Conservation (phyloP, 164 flowering plant genomes). For the Malania oleifera region DNA sequence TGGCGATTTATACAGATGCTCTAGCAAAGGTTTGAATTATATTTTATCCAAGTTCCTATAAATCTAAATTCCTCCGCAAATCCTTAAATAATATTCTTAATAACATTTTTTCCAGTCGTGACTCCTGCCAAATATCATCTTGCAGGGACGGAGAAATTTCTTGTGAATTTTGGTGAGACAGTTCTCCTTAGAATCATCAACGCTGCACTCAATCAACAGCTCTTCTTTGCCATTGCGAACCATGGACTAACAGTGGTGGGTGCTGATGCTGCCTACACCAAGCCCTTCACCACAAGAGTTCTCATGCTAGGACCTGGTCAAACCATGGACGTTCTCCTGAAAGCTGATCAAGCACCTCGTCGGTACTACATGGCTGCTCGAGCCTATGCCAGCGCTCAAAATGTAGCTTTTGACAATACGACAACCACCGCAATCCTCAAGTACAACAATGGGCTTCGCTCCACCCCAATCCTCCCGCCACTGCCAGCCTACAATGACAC, state of each 20-base stretch:
- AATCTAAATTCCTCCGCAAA: too few species aligned
- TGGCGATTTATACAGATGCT: slow-evolving; percentile 61
- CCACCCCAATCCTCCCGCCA: slow-evolving; percentile 36
- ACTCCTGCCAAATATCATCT: background rate
- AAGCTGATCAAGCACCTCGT: slow-evolving; percentile 69
- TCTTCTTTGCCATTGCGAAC: slow-evolving; percentile 54
- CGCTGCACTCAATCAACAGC: slow-evolving; percentile 63
- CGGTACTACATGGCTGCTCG: slow-evolving; percentile 85
- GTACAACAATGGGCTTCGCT: slow-evolving; percentile 30
- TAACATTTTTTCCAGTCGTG: too few species aligned
- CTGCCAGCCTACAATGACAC: slow-evolving; percentile 80
- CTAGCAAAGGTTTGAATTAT: slow-evolving; percentile 45
- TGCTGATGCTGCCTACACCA: slow-evolving; percentile 48
- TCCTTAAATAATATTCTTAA: too few species aligned
- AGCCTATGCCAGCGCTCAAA: slow-evolving; percentile 54
- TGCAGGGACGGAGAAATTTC: slow-evolving; percentile 41
- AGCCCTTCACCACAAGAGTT: slow-evolving; percentile 47
- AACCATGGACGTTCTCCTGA: slow-evolving; percentile 71
- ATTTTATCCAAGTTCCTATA: too few species aligned
- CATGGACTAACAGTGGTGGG: slow-evolving; percentile 50
- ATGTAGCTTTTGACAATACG: slow-evolving; percentile 76
- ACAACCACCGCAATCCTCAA: slow-evolving; percentile 83
- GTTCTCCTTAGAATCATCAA: slow-evolving; percentile 56
- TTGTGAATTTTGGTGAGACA: slow-evolving; percentile 40
- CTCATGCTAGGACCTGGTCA: slow-evolving; percentile 70